Percentiles rank a stretch among this genome's conserved stretches.
phyloP scores from a whole-genome alignment of 345 rosid genomes.

The Kernera saxatilis region DNA sequence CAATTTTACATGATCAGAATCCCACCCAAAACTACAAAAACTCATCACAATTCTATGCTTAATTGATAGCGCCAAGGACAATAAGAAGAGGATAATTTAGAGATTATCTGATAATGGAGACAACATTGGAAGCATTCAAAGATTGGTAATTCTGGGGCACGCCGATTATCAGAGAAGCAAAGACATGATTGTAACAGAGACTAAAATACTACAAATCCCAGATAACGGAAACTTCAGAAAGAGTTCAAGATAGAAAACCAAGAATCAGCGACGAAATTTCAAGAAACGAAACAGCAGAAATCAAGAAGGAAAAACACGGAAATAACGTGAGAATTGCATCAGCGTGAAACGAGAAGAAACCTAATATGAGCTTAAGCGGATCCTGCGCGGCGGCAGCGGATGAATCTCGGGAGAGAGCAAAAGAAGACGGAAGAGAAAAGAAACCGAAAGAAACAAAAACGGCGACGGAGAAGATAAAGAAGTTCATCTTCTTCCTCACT shows the following conservation, averaged over 20 bases:
- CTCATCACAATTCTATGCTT: conserved; percentile 1
- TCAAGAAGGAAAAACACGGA: background rate
- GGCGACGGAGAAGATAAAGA: background rate
- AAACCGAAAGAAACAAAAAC: background rate
- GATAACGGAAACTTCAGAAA: background rate
- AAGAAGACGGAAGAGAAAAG: conserved; percentile 1
- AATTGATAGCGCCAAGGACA: background rate
- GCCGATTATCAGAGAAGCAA: too few relatives aligned
- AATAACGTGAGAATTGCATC: background rate
- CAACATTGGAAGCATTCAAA: background rate
- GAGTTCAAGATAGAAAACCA: background rate
- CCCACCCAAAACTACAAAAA: background rate
- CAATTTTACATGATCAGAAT: background rate
- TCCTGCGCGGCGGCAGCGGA: conserved; percentile 23
- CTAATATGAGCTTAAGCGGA: conserved; percentile 56
- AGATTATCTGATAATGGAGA: background rate
- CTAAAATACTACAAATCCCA: background rate
- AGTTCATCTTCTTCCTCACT: conserved; percentile 16
- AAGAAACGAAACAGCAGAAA: background rate
- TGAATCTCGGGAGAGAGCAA: conserved; percentile 12
- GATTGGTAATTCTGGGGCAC: too few relatives aligned
- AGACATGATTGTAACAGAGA: background rate
- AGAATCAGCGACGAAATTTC: background rate
- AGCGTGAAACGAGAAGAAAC: conserved; percentile 26
- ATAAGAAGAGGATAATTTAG: background rate